A percentile compares a stretch with the other conserved stretches of the same genome.
phyloP scores from a whole-genome alignment of 768 basidiomycete genomes.

The Kwoniella botswanensis region DNA sequence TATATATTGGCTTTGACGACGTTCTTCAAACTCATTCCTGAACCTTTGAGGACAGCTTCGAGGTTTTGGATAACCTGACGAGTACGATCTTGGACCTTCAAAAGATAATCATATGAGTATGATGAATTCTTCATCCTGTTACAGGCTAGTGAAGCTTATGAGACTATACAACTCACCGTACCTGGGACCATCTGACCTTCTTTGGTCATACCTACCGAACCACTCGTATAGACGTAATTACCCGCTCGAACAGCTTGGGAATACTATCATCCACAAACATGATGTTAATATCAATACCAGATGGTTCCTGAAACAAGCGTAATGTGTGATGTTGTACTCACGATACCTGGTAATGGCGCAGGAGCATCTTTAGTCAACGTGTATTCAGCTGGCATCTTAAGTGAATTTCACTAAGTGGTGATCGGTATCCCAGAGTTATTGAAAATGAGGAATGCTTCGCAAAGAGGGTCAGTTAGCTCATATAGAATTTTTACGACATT shows the following conservation, averaged over 20 bases:
- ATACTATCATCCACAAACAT: conserved; percentile 30
- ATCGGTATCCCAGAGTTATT: no score
- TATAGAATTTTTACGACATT: not conserved
- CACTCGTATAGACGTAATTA: conserved; percentile 50
- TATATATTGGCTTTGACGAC: conserved; percentile 57
- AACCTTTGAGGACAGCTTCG: conserved; percentile 50
- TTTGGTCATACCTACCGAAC: conserved; percentile 54
- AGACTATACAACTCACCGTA: conserved; percentile 34
- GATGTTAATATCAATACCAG: not conserved
- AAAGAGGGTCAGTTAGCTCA: not conserved
- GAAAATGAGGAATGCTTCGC: no score
- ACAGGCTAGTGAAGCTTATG: no score
- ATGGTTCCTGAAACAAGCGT: no score
- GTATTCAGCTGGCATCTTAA: conserved; percentile 50
- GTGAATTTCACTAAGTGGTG: not conserved
- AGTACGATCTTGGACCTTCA: conserved; percentile 50
- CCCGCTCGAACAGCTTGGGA: conserved; percentile 54
- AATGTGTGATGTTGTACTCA: conserved; percentile 17
- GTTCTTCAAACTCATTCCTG: conserved; percentile 47
- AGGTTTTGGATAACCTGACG: conserved; percentile 55
- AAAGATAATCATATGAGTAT: no score
- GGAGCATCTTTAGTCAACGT: conserved; percentile 49
- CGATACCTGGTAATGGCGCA: conserved; percentile 47
- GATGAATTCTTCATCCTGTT: no score
- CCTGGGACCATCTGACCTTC: conserved; percentile 53